These are phyloP conservation scores for Platanthera guangdongensis DNA, from an alignment of 106 monocot genomes.

Conservation along the genomic window DNA sequence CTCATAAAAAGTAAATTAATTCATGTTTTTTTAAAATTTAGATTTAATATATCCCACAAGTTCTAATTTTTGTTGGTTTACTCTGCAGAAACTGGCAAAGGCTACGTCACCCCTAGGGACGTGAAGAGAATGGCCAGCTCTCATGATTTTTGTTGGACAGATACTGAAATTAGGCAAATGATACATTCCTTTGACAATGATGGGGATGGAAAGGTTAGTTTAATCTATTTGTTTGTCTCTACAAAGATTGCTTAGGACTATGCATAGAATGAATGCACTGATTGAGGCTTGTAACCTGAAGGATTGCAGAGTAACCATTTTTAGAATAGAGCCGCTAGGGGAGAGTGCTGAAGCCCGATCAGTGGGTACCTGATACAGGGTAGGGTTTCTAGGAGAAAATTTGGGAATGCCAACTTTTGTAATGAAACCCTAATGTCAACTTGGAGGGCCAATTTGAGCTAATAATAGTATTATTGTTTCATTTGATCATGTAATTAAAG, in stretches of 20 bases:
- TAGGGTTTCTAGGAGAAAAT: no score
- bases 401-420: no score
- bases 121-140: constrained; percentile 49
- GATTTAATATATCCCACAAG: background rate
- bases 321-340: no score
- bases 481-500: no score
- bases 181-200: constrained; percentile 65
- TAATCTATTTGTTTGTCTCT: background rate
- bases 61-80: background rate
- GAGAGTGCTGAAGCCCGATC: no score
- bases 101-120: constrained; percentile 49
- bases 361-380: no score
- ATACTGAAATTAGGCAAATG: constrained; percentile 66
- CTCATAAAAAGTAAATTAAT: background rate
- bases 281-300: background rate
- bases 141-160: constrained; percentile 83
- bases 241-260: background rate
- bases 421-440: no score
- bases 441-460: no score
- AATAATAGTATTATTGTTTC: no score
- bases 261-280: background rate
- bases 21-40: background rate
- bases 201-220: constrained; percentile 64
- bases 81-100: constrained; percentile 61
- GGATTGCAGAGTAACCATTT: background rate